Evolutionary conservation across 192 early-diverging fungal genomes (phyloP).

Genomic region (Phlyctochytrium bullatum): DNA sequence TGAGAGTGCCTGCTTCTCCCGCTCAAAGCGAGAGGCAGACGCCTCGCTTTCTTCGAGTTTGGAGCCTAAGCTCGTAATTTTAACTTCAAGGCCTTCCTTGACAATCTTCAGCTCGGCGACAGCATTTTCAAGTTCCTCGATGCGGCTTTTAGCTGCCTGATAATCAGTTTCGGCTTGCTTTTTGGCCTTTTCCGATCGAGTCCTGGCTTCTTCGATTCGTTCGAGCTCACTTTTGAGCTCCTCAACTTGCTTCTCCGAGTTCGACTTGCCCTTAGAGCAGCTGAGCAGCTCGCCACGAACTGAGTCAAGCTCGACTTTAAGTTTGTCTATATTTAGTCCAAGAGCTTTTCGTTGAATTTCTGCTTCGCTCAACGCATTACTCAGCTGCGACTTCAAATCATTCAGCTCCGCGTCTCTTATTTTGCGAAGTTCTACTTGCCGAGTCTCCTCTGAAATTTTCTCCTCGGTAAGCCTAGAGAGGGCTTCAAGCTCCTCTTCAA

Average conservation of each 20-base stretch:
- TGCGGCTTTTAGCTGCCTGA: constrained; percentile 14
- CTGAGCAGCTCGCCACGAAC: constrained; percentile 39
- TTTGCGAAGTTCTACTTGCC: constrained; percentile 49
- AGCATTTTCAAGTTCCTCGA: constrained; percentile 57
- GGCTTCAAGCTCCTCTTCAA: constrained; percentile 45
- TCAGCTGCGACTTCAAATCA: constrained; percentile 44
- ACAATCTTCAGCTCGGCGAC: constrained; percentile 59
- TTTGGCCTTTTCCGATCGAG: constrained; percentile 36
- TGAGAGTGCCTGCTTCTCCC: constrained; percentile 50
- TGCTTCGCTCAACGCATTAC: constrained; percentile 36
- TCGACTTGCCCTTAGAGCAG: constrained; percentile 29
- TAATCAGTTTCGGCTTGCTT: constrained; percentile 46
- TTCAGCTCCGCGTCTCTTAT: constrained; percentile 55
- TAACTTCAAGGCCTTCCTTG: constrained; percentile 68
- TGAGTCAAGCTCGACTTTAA: constrained; percentile 48
- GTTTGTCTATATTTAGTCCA: constrained; percentile 38
- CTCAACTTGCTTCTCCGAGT: constrained; percentile 41
- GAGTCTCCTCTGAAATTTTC: constrained; percentile 52
- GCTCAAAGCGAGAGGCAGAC: constrained; percentile 46
- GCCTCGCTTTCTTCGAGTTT: constrained; percentile 58
- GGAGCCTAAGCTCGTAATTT: constrained; percentile 51
- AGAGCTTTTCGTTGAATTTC: constrained; percentile 45
- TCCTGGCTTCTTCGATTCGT: constrained; percentile 37
- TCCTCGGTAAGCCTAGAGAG: constrained; percentile 46
- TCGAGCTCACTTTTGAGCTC: constrained; percentile 44